Evolutionary conservation across 495 filamentous ascomycete genomes (phyloP).

Genomic region (Aspergillus affinis): DNA sequence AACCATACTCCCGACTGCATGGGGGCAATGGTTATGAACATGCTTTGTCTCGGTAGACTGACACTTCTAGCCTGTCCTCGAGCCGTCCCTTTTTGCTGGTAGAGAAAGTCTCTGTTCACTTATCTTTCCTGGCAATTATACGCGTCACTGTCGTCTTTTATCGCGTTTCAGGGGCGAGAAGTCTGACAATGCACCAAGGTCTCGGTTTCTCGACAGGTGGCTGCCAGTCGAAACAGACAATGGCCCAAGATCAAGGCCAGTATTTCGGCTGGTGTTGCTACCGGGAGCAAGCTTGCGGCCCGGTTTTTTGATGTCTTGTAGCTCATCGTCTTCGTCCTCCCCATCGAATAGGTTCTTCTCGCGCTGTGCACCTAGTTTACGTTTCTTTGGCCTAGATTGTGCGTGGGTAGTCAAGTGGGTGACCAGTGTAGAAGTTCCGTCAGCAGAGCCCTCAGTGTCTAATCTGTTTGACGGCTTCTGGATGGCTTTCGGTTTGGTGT

Average conservation of each 20-base stretch:
- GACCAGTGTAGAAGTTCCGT: conserved; percentile 1
- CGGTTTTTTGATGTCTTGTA: conserved; percentile 29
- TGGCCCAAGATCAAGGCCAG: conserved; percentile 22
- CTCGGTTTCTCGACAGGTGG: conserved; percentile 17
- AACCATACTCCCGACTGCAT: no score
- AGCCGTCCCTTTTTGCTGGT: no score
- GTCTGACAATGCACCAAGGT: conserved; percentile 40
- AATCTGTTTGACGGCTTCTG: conserved; percentile 4
- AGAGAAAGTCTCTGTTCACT: no score
- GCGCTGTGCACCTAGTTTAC: conserved; percentile 63
- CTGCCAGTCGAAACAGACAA: conserved; percentile 18
- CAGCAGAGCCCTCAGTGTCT: conserved; percentile 8
- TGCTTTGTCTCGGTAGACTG: no score
- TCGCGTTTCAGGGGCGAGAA: conserved; percentile 87
- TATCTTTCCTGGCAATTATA: background rate
- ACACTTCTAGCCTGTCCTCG: no score
- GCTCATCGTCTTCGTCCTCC: conserved; percentile 58
- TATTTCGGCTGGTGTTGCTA: conserved; percentile 11
- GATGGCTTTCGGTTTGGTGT: background rate
- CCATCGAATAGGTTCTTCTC: conserved; percentile 75
- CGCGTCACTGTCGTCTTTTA: conserved; percentile 44
- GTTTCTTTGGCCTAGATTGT: conserved; percentile 67
- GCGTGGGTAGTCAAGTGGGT: conserved; percentile 30
- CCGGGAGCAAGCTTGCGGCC: conserved; percentile 27
- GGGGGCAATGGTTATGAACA: no score